Percentiles rank a stretch among this genome's conserved stretches.
These are phyloP conservation scores for Camptophora hylomeconis DNA, from an alignment of 2,329 filamentous ascomycete genomes.

Conservation along the genomic window DNA sequence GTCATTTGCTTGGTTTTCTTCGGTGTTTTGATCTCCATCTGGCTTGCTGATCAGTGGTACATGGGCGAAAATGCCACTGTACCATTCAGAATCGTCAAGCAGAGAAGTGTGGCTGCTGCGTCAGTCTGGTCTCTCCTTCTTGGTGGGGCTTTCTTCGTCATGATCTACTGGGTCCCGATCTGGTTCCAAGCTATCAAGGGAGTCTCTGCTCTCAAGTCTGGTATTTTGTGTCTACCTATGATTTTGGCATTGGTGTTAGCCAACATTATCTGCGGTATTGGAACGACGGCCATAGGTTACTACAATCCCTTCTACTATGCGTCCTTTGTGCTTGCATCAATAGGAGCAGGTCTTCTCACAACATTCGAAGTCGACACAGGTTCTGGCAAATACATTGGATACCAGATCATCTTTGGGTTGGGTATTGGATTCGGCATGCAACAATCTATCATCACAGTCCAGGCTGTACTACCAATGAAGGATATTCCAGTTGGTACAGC, in stretches of 20 bases:
- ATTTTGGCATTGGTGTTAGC: conserved; percentile 25
- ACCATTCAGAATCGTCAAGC: conserved; percentile 36
- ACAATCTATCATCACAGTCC: conserved; percentile 28
- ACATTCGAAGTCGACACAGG: conserved; percentile 24
- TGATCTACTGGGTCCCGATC: conserved; percentile 31
- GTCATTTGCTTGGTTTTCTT: conserved; percentile 39
- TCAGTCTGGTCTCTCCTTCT: conserved; percentile 25
- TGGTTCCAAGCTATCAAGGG: conserved; percentile 36
- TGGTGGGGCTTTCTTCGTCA: conserved; percentile 25
- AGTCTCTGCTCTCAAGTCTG: conserved; percentile 30
- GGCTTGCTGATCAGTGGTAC: conserved; percentile 34
- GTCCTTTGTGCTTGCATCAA: conserved; percentile 22
- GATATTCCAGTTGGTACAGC: conserved; percentile 29
- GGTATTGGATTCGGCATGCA: conserved; percentile 26
- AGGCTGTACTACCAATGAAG: conserved; percentile 23
- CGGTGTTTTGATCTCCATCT: conserved; percentile 26
- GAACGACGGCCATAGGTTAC: conserved; percentile 24
- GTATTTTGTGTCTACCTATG: conserved; percentile 30
- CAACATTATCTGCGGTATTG: conserved; percentile 21
- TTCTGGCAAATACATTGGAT: conserved; percentile 27
- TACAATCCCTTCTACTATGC: conserved; percentile 29
- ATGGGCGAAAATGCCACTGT: conserved; percentile 37
- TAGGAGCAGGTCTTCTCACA: conserved; percentile 30
- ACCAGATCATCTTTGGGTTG: conserved; percentile 23
- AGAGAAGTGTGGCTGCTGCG: conserved; percentile 27